Evolutionary conservation across 768 basidiomycete species (phyloP).

Genomic region (Termitomyces sp.): DNA sequence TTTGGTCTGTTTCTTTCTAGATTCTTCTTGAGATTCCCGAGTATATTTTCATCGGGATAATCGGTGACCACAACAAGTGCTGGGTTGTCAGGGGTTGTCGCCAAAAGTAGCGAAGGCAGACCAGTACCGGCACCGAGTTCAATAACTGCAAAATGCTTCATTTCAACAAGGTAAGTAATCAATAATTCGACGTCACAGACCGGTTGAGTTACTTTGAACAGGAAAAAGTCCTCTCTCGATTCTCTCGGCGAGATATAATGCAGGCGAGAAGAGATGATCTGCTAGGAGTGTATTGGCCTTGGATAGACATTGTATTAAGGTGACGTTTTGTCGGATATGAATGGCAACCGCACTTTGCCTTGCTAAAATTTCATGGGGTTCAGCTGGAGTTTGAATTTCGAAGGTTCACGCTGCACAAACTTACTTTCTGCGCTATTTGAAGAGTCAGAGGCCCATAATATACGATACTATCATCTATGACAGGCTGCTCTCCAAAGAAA

Average conservation of each 20-base stretch:
- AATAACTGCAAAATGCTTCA: constrained; percentile 38
- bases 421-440: constrained; percentile 56
- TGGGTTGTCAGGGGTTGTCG: constrained; percentile 40
- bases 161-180: neutral
- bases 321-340: constrained; percentile 2
- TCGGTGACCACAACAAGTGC: constrained; percentile 59
- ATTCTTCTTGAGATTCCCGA: constrained; percentile 52
- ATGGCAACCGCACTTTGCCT: constrained; percentile 45
- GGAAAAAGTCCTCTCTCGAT: constrained; percentile 54
- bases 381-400: neutral
- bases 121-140: constrained; percentile 70
- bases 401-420: constrained; percentile 7
- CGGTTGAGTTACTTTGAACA: constrained; percentile 29
- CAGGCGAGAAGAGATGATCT: constrained; percentile 70
- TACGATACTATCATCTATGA: constrained; percentile 39
- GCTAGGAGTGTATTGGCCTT: constrained; percentile 70
- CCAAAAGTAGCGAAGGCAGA: constrained; percentile 58
- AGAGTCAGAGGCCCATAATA: constrained; percentile 50
- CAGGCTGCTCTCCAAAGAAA: constrained; percentile 42
- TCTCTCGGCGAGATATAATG: constrained; percentile 58
- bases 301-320: constrained; percentile 7
- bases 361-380: constrained; percentile 30
- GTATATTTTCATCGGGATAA: constrained; percentile 59
- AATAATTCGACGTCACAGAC: constrained; percentile 21
- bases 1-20: constrained; percentile 41